A percentile compares a stretch with the other conserved stretches of the same genome.
Evolutionary conservation across 2,329 filamentous ascomycete genomes (phyloP).

Genomic region (Trichoderma sp.): DNA sequence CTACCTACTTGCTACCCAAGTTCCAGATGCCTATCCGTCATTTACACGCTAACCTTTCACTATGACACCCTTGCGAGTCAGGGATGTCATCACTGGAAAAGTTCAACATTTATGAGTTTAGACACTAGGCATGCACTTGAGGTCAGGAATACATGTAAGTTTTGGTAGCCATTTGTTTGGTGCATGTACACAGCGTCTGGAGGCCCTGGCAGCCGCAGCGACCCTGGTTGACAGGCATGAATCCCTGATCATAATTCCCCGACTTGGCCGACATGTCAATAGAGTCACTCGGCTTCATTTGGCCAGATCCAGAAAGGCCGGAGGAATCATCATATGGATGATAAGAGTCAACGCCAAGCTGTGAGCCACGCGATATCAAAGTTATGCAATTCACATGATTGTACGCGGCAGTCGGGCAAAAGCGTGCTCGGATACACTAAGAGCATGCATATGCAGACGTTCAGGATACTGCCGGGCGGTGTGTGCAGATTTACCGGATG

Average conservation of each 20-base stretch:
- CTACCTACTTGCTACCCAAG: no score
- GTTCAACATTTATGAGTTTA: background rate
- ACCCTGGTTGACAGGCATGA: background rate
- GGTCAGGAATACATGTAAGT: background rate
- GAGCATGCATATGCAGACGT: background rate
- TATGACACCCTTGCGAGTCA: background rate
- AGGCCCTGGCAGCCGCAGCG: background rate
- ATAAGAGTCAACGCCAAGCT: background rate
- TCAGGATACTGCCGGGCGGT: background rate
- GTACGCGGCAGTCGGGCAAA: background rate
- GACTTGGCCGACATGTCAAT: background rate
- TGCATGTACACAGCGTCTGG: background rate
- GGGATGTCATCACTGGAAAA: background rate
- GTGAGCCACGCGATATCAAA: background rate
- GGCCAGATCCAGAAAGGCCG: fast-evolving
- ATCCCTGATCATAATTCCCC: background rate
- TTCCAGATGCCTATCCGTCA: background rate
- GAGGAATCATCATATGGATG: background rate
- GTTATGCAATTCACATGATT: background rate
- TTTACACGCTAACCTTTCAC: background rate
- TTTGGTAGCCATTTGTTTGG: background rate
- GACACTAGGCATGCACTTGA: fast-evolving
- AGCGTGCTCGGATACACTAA: background rate
- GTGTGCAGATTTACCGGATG: background rate
- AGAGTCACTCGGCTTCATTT: background rate